Percentiles rank a stretch among this genome's conserved stretches.
Evolutionary conservation across 768 basidiomycete genomes (phyloP).

Genomic region (Rhizopogon vinicolor): DNA sequence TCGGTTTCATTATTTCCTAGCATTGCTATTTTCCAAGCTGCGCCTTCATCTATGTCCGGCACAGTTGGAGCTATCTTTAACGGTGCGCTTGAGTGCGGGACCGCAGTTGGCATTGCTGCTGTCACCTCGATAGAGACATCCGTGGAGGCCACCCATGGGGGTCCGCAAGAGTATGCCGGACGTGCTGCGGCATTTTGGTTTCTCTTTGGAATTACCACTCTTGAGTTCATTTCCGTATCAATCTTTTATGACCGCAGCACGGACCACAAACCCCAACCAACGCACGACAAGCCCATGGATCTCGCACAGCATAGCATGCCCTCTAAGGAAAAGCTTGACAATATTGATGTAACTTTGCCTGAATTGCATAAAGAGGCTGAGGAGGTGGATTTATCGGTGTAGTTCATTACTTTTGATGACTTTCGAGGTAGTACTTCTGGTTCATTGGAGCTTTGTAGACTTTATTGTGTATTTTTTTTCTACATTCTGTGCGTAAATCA

Average conservation of each 20-base stretch:
- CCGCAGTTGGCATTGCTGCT: conserved; percentile 45
- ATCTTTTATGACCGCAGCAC: conserved; percentile 30
- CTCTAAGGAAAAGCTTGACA: neutral
- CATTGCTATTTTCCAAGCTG: conserved; percentile 46
- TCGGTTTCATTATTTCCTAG: conserved; percentile 18
- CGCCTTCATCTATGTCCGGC: conserved; percentile 44
- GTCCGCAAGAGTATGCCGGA: conserved; percentile 26
- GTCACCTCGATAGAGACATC: conserved; percentile 45
- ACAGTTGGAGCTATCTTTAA: conserved; percentile 50
- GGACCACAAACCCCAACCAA: conserved; percentile 3
- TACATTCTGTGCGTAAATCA: too few relatives aligned
- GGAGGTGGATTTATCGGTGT: neutral
- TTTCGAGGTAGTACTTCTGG: too few relatives aligned
- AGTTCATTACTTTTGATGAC: neutral
- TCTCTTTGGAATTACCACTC: conserved; percentile 29
- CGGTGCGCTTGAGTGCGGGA: conserved; percentile 47
- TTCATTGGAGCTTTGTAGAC: too few relatives aligned
- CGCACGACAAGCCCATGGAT: neutral
- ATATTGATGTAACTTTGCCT: neutral
- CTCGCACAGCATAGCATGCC: neutral
- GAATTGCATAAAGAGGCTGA: neutral
- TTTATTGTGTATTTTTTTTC: too few relatives aligned
- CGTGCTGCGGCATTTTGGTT: conserved; percentile 44
- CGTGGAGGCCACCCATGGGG: conserved; percentile 29
- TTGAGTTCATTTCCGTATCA: conserved; percentile 27